Evolutionary conservation across 106 monocot genomes (phyloP), one percentile per base, ranked within the genome.

Genomic region (Phalaenopsis equestris): DNA sequence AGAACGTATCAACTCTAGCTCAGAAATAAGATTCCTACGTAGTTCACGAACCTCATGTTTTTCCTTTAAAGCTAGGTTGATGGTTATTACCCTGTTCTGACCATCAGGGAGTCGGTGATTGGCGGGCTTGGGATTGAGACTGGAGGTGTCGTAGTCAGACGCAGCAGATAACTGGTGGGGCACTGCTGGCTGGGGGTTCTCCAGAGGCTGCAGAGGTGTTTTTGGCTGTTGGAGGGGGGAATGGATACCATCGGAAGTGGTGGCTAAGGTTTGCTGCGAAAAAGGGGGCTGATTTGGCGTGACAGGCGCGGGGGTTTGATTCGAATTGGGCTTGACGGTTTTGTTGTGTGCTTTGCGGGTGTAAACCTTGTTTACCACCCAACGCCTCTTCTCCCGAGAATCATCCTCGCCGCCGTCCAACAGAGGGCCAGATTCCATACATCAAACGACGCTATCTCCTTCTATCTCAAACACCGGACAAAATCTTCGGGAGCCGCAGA

Each of bases 291-390:
- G 79, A 15, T 58, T 70, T 21, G 42, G 80, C 14, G 42, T 47
- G 56, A 24, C 79, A 68, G 76, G 75, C 15, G 7, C 37, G 77
- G 8, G 41, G 37, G 76, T 61, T 17, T 18, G 56, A 77, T 52
- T 67, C 3, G 55, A 19, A 43, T 73, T 37, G 41, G 77, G 81
- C 52, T 89, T 89, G 36, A 78, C 46, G 70, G 39, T 48, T 77
- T 86, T 83, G 75, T 78, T 81, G 75, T 56, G 75, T 70, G 72
- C 67, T 67, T 90, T 90, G 52, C 93, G 83, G 23, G 93, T 87
- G 74, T 93, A 93, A 0, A 93, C 90, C 81, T 93, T 93, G 85
- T 72, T 72, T 61, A 90, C 83, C 41, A 80, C 52, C 89, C 89
- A 92, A 16, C 87, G 82, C 45, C 82, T 80, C 81, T 82, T 84